phyloP scores from a whole-genome alignment of 768 basidiomycete genomes.

The Calocybe cyanea region DNA sequence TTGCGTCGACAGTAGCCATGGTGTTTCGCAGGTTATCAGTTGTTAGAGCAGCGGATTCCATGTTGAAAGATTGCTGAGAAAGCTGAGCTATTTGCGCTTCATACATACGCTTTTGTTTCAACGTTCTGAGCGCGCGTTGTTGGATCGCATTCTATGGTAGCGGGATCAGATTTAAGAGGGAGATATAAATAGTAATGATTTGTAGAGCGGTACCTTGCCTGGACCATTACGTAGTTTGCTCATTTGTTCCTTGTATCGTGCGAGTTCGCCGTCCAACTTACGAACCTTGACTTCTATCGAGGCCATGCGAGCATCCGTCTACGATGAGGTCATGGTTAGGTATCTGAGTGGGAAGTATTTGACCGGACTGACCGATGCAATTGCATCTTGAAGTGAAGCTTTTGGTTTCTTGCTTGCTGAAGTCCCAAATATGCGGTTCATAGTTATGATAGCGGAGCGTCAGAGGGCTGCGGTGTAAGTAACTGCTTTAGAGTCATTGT shows the following conservation, averaged over 20 bases:
- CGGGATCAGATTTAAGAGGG: neutral
- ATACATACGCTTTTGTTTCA: constrained; percentile 97
- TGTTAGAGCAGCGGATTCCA: constrained; percentile 92
- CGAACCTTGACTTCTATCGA: constrained; percentile 95
- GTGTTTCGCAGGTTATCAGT: constrained; percentile 99
- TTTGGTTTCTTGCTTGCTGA: constrained; percentile 80
- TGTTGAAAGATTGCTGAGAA: constrained; percentile 95
- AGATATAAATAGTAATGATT: neutral
- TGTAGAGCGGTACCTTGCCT: constrained; percentile 69
- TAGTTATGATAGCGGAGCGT: constrained; percentile 1
- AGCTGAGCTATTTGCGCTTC: constrained; percentile 89
- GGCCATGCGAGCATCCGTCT: constrained; percentile 87
- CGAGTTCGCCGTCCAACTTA: constrained; percentile 92
- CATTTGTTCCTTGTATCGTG: constrained; percentile 94
- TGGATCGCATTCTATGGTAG: constrained; percentile 78
- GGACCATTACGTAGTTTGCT: constrained; percentile 89
- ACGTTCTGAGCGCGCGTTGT: constrained; percentile 86
- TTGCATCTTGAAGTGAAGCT: constrained; percentile 88
- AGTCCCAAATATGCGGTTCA: constrained; percentile 85
- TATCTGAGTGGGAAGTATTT: constrained; percentile 5
- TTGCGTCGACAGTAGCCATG: constrained; percentile 97
- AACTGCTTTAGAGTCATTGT: neutral
- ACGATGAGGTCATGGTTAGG: constrained; percentile 10
- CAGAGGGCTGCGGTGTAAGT: neutral
- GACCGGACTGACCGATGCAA: constrained; percentile 60